These are phyloP conservation scores for Blastocrithidia nonstop DNA, from an alignment of 208 protist species.

Conservation along the genomic window DNA sequence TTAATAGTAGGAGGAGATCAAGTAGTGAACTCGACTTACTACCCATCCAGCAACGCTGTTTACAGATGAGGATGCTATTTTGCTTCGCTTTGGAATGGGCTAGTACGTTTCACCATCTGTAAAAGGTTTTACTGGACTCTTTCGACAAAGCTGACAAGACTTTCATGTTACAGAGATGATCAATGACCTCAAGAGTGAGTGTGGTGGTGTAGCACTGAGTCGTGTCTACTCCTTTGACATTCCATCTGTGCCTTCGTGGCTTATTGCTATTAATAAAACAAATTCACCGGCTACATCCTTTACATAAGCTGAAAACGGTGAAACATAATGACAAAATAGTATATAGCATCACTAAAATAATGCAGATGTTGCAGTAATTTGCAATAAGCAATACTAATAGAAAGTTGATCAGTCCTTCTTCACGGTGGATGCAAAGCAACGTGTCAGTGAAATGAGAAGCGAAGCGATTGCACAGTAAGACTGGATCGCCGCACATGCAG, in stretches of 20 bases:
- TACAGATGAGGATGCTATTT: slow-evolving; percentile 39
- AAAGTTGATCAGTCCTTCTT: slow-evolving; percentile 29
- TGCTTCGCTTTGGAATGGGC: slow-evolving; percentile 68
- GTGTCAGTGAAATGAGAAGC: too few species aligned
- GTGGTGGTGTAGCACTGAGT: slow-evolving; percentile 15
- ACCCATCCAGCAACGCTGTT: too few species aligned
- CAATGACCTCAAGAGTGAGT: slow-evolving; percentile 16
- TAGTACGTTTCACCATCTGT: slow-evolving; percentile 13
- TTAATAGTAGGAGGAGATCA: too few species aligned
- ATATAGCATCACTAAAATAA: too few species aligned
- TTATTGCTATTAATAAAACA: slow-evolving; percentile 4
- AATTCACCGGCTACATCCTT: background rate
- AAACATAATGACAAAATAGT: too few species aligned
- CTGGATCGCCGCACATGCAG: too few species aligned
- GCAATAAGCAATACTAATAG: background rate
- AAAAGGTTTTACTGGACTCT: slow-evolving; percentile 38
- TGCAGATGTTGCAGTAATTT: too few species aligned
- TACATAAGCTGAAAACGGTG: background rate
- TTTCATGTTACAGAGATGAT: slow-evolving; percentile 71
- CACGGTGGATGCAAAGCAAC: slow-evolving; percentile 24
- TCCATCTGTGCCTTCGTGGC: slow-evolving; percentile 20
- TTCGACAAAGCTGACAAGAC: slow-evolving; percentile 61
- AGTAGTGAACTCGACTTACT: too few species aligned
- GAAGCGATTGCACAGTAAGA: too few species aligned
- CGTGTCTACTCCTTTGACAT: slow-evolving; percentile 23